A percentile compares a stretch with the other conserved stretches of the same genome.
These are phyloP conservation scores for Beauveria sp. DNA, from an alignment of 2,329 filamentous ascomycete species.

Conservation along the genomic window DNA sequence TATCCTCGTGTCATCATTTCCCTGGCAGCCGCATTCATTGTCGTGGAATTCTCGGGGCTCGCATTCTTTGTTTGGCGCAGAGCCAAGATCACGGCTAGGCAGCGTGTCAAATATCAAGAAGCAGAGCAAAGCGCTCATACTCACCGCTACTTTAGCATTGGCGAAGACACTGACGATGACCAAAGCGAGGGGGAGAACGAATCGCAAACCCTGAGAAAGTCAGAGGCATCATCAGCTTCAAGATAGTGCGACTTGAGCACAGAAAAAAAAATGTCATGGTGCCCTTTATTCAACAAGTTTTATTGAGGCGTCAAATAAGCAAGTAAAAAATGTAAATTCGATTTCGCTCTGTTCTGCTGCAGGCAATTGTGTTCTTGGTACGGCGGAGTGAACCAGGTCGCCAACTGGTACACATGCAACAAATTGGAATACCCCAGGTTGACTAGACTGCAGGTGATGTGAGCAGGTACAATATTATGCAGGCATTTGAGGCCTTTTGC, in stretches of 20 bases:
- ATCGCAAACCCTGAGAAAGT: neutral
- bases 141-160: neutral
- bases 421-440: neutral
- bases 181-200: neutral
- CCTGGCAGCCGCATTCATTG: neutral
- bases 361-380: neutral
- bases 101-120: neutral
- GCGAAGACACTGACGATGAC: slow-evolving; percentile 1
- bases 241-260: neutral
- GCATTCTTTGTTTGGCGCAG: neutral
- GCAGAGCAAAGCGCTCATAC: neutral
- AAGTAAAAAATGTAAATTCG: neutral
- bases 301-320: neutral
- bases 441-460: neutral
- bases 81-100: neutral
- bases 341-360: neutral
- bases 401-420: neutral
- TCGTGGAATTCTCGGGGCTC: neutral
- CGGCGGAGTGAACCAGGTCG: no score
- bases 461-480: slow-evolving; percentile 4
- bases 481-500: slow-evolving; percentile 4
- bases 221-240: neutral
- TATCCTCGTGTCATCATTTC: neutral
- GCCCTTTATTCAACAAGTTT: neutral
- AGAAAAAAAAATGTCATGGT: neutral